Percentiles rank a stretch among this genome's conserved stretches.
These are phyloP conservation scores for Biscogniauxia mediterranea DNA, from an alignment of 2,329 filamentous ascomycete genomes.

Conservation along the genomic window DNA sequence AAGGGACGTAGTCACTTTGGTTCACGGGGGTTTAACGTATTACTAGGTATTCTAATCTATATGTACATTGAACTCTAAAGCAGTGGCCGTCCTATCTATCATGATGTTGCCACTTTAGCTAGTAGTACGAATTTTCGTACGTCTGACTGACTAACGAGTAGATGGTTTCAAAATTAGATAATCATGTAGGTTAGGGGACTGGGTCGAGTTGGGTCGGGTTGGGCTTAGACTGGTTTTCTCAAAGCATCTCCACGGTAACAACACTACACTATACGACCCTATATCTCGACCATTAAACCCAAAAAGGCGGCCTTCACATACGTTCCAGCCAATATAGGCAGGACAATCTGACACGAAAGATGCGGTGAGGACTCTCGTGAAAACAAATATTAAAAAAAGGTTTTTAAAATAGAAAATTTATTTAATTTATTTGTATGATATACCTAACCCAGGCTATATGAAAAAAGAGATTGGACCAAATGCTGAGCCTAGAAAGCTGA, in stretches of 20 bases:
- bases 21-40: too few species aligned
- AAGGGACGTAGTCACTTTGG: too few species aligned
- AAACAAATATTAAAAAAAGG: neutral
- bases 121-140: too few species aligned
- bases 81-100: too few species aligned
- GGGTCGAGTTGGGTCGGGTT: too few species aligned
- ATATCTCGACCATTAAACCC: neutral
- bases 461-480: neutral
- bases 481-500: neutral
- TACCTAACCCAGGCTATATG: neutral
- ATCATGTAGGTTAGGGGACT: too few species aligned
- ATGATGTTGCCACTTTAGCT: too few species aligned
- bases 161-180: too few species aligned
- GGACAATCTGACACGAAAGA: neutral
- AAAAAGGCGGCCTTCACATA: neutral
- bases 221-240: neutral
- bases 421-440: neutral
- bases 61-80: too few species aligned
- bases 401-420: too few species aligned
- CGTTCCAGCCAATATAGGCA: neutral
- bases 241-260: neutral
- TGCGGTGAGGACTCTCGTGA: neutral
- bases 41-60: too few species aligned
- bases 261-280: neutral
- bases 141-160: too few species aligned